Evolutionary conservation across 306 rosid species (phyloP).

Genomic region (Cyclanthera cordifolia): DNA sequence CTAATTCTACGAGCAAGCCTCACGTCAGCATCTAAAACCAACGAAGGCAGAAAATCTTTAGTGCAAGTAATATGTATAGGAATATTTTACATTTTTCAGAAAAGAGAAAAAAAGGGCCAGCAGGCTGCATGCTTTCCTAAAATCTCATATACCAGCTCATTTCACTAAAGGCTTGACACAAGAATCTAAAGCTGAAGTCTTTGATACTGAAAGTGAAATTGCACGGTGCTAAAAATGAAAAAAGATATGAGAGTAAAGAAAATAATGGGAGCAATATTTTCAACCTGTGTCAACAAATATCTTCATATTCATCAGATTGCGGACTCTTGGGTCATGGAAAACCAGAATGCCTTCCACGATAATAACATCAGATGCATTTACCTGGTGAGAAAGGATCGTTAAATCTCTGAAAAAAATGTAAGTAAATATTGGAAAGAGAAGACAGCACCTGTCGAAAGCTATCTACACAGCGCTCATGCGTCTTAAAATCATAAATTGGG

Average conservation of each 20-base stretch:
- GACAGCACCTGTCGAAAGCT: conserved; percentile 75
- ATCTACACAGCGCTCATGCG: conserved; percentile 65
- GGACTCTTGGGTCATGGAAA: conserved; percentile 85
- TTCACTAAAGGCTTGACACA: neutral
- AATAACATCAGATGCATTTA: conserved; percentile 91
- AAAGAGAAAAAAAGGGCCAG: neutral
- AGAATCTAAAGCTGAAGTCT: neutral
- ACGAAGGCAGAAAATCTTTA: neutral
- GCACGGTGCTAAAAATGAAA: neutral
- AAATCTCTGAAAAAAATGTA: neutral
- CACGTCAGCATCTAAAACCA: conserved; percentile 83
- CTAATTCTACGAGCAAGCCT: conserved; percentile 98
- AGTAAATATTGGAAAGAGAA: neutral
- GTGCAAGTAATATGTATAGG: neutral
- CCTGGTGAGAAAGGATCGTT: conserved; percentile 33
- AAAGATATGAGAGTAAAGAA: neutral
- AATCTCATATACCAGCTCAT: no score
- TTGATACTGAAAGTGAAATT: neutral
- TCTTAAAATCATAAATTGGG: conserved; percentile 88
- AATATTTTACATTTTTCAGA: neutral
- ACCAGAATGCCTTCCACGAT: conserved; percentile 96
- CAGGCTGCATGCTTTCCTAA: no score
- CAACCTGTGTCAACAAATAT: conserved; percentile 95
- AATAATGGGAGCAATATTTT: neutral
- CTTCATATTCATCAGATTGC: conserved; percentile 92